Base-by-base conservation (phyloP, 371 early-diverging fungal genomes). In the Phascolomyces articulosus region DNA sequence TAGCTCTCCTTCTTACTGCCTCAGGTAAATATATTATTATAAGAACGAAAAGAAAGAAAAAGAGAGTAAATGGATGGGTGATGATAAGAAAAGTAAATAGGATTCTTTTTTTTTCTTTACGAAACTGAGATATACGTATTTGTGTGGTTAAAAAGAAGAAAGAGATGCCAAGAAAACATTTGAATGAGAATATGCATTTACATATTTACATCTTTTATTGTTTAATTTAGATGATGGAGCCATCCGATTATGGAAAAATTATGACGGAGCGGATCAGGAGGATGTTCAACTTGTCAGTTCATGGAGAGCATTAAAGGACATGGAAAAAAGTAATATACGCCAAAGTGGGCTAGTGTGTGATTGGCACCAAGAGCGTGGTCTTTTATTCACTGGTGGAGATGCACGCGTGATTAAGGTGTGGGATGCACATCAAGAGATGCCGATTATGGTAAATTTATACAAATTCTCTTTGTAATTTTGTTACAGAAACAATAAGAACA, bases 381-480 rank as follows among this genome's bases (percentile, higher is more conserved):
- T 77, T 1, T 70, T 95, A 3, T 74, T 91, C 29, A 89, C 89
- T 13, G 89, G 90, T 24, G 95, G 96, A 9, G 93, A 91, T 70
- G 79, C 87, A 3, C 77, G 85, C 11, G 67, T 83, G 21, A 89
- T 95, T 59, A 82, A 89, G 51, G 84, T 95, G 2, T 96, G 96
- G 96, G 93, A 94, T 80, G 91, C 91, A 4, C 89, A 90, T 23
- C 85, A 88, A 53, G 95, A 95, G 69, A 66, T 88, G 34, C 87
- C 90, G 31, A 76, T 90, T 13, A 87, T 83, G 67, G 90, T 90
- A 82, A 70, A 72, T 70, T 10, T 23, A 34, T 10, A 3, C 2
- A 34, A 31, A 38, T 21, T 15, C 40, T 28, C 21, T 55, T 60
- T 28, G n/a, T 21, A 18, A 41, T 51, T 27, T 23, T 24, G 34